These are phyloP conservation scores for Aspergillus arachidicola DNA, from an alignment of 2,329 filamentous ascomycete species.

Conservation along the genomic window DNA sequence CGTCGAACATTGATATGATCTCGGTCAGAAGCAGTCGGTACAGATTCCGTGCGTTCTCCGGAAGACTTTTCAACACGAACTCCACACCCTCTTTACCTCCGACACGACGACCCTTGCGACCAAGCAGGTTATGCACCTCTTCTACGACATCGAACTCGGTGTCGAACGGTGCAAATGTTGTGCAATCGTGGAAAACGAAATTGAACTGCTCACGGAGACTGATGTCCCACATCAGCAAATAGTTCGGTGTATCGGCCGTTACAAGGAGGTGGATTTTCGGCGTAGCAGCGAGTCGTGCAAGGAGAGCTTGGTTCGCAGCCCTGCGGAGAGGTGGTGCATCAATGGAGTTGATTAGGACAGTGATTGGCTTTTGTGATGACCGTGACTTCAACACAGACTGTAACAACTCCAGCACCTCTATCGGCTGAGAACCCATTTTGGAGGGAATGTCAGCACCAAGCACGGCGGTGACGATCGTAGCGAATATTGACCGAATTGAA, in stretches of 20 bases:
- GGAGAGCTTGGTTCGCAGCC: constrained; percentile 66
- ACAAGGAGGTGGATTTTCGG: constrained; percentile 72
- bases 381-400: constrained; percentile 61
- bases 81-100: constrained; percentile 89
- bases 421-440: constrained; percentile 65
- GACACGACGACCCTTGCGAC: constrained; percentile 74
- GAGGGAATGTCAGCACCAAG: constrained; percentile 44
- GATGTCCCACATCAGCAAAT: constrained; percentile 86
- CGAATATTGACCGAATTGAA: constrained; percentile 49
- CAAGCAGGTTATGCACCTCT: constrained; percentile 83
- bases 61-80: constrained; percentile 86
- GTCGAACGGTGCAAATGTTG: constrained; percentile 77
- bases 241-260: constrained; percentile 85
- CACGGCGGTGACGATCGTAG: constrained; percentile 67
- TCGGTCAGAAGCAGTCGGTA: constrained; percentile 85
- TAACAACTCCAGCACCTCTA: constrained; percentile 69
- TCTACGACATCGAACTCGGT: constrained; percentile 83
- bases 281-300: constrained; percentile 76
- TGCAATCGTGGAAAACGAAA: constrained; percentile 91
- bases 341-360: constrained; percentile 80
- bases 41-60: constrained; percentile 86
- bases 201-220: constrained; percentile 79
- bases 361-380: constrained; percentile 52
- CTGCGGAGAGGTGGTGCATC: constrained; percentile 78
- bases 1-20: constrained; percentile 71